phyloP scores from a whole-genome alignment of 1,284 basidiomycete species.

The Naganishia liquefaciens region DNA sequence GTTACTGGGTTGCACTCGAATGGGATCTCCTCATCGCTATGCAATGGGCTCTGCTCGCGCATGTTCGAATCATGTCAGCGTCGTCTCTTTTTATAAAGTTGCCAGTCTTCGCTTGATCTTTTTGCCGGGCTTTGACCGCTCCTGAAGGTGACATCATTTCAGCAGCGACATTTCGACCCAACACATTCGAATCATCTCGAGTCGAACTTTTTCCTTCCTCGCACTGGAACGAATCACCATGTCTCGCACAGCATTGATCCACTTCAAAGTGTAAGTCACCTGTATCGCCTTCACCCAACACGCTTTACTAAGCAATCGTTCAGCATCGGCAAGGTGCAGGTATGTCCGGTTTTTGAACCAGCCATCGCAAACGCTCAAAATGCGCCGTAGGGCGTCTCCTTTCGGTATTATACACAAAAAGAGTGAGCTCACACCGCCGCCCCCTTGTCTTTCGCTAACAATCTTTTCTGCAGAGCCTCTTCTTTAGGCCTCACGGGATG shows the following conservation, averaged over 20 bases:
- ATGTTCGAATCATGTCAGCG: slow-evolving; percentile 31
- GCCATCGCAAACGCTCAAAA: background rate
- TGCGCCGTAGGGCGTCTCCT: slow-evolving; percentile 25
- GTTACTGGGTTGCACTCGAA: slow-evolving; percentile 31
- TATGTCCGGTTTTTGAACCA: background rate
- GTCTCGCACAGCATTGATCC: slow-evolving; percentile 14
- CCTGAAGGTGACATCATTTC: background rate
- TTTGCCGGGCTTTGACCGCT: background rate
- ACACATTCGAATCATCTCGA: background rate
- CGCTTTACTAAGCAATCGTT: background rate
- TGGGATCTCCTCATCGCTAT: background rate
- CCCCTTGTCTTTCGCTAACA: background rate
- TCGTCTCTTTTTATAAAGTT: slow-evolving; percentile 5
- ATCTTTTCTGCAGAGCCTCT: slow-evolving; percentile 37
- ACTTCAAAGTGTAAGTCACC: slow-evolving; percentile 16
- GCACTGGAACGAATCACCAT: background rate
- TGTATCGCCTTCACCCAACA: too few species aligned
- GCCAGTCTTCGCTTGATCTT: background rate
- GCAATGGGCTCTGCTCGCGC: slow-evolving; percentile 29
- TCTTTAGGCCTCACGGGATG: slow-evolving; percentile 47
- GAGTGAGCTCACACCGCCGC: slow-evolving; percentile 1
- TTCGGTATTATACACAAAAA: slow-evolving; percentile 28
- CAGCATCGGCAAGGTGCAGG: slow-evolving; percentile 33
- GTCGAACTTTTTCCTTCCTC: background rate
- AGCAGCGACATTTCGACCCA: background rate